Evolutionary conservation across 2,329 filamentous ascomycete species (phyloP).

Genomic region (Calonectria leucothoes): DNA sequence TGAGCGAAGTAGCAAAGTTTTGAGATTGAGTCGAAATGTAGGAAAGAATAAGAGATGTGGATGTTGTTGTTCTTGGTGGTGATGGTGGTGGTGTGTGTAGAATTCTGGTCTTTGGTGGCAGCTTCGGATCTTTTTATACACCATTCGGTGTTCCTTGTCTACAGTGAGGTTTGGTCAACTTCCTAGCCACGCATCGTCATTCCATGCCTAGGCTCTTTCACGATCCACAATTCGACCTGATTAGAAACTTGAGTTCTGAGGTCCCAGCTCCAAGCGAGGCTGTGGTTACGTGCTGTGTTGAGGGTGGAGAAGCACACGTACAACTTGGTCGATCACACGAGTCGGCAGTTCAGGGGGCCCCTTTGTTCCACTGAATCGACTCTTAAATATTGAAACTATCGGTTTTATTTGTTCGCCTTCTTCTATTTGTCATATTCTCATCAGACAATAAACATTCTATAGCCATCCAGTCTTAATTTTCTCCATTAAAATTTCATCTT

Average conservation of each 20-base stretch:
- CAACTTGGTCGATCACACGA: not conserved
- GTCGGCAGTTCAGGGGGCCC: not conserved
- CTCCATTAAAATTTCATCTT: not conserved
- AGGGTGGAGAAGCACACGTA: not conserved
- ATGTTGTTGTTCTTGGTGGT: not conserved
- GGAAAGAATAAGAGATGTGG: not conserved
- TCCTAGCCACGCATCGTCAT: not conserved
- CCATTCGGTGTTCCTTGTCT: not conserved
- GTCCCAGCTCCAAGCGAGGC: not conserved
- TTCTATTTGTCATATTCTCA: not conserved
- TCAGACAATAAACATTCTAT: no score
- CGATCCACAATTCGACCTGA: not conserved
- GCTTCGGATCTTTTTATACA: not conserved
- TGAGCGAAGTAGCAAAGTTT: not conserved
- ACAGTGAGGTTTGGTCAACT: not conserved
- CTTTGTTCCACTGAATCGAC: not conserved
- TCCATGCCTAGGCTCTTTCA: not conserved
- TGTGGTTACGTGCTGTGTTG: no score
- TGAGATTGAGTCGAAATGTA: not conserved
- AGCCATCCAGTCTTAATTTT: not conserved
- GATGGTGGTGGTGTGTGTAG: not conserved
- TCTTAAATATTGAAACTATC: not conserved
- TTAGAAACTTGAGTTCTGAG: not conserved
- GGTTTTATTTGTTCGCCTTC: not conserved
- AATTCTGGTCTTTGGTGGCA: not conserved